Base-by-base conservation (phyloP, 768 basidiomycete species). In the Tulasnella sp. region DNA sequence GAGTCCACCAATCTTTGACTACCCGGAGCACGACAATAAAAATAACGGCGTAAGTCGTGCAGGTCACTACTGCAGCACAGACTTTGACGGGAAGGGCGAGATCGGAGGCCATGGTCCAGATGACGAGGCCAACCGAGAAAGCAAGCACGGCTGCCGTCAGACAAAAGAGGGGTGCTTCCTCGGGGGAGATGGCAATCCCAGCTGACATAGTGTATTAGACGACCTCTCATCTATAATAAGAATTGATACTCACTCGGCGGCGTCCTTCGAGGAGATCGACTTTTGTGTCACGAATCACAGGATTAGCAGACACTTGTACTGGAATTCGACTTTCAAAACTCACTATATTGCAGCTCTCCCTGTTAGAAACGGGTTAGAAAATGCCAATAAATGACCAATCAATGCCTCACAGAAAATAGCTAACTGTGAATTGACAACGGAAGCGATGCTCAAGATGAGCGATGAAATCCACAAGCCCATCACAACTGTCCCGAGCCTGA, bases 341-440 rank as follows among this genome's bases (percentile, higher is more conserved):
- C 58, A 80, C 79, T 82, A 82, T 48, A 81, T 82, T 18, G 81
- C 81, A 0, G 81, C 75, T 31, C 78, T 73, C 81, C 80, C 76
- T 77, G 50, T 14, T 12, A 46, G 28, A 77, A 37, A 37, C 37
- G 37, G 37, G 2, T 37, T 37, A 37, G 37, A 37, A 37, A 2
- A 37, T 2, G 37, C 37, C 37, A 37, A 28, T 37, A 60, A 24
- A 60, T 60, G 24, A 9, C 2, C 7, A 16, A 16, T 44, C 7
- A 46, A 1, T 16, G 1, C 16, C 76, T 77, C 28, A 77, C 78
- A 82, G 41, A 81, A 72, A 44, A 46, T 60, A 12, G 54, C 48
- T 22, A 82, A 54, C 46, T 81, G 81, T 18, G 81, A 82, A 60
- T 81, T 82, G 37, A 82, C 81, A 37, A 81, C 80, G n/a, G 80